Base-by-base conservation (phyloP, 257 asterid species). In the Scutellaria barbata region DNA sequence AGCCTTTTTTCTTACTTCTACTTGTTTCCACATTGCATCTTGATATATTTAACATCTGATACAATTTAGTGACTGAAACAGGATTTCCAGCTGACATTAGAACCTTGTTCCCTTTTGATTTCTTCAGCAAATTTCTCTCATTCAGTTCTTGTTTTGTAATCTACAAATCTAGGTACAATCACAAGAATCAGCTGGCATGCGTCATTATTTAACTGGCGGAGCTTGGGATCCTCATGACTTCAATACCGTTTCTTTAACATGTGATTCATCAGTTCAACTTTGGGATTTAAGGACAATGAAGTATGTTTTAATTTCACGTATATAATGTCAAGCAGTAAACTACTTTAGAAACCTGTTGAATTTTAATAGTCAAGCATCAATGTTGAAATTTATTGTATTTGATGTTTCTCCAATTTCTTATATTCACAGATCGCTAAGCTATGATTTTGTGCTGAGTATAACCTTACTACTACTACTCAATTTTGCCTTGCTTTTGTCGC, bases 201-300 rank as follows among this genome's bases (percentile, higher is more conserved):
- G 82, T 68, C 93, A 89, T 64, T 74, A 71, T 73, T 78, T 93
- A 86, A 89, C 94, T 70, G 90, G 98, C 18, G 97, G 98, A 72
- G 95, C 97, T 52, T 93, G 98, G 98, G 98, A 93, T 86, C 96
- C 98, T 39, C 97, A 90, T 45, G 98, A 93, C 68, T 82, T 74
- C 78, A 89, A 89, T 81, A 56, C 79, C 20, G 67, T 90, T 73
- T 86, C 92, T 46, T 77, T 89, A 75, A 89, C 98, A 64, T 75
- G 90, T 73, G 97, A 89, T 74, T 87, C 98, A 66, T 89, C 97
- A 25, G 89, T 93, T 81, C 95, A 90, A 73, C 80, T 93, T 76
- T 89, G 98, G 98, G 98, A 93, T 89, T 86, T 93, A 70, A 85
- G 98, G 78, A 81, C 95, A 14, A 90, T 90, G 97, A 89, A 82